Evolutionary conservation across 768 basidiomycete species (phyloP).

Genomic region (Phylloporus arenicola): DNA sequence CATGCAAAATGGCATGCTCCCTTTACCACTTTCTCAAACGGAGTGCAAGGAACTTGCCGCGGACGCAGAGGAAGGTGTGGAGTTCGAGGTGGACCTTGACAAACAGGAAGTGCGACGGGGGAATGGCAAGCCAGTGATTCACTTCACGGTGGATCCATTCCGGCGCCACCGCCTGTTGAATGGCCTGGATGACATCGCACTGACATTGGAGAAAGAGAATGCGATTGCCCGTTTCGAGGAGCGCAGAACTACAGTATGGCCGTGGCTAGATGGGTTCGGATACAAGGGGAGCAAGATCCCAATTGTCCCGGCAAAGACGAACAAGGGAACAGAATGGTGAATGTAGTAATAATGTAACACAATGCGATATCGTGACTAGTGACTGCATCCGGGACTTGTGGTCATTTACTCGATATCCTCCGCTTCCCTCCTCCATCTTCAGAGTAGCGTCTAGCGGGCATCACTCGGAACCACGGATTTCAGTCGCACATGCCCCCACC

Average conservation of each 20-base stretch:
- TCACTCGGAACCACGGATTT: neutral
- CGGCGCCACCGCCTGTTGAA: slow-evolving; percentile 90
- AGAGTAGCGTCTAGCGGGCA: neutral
- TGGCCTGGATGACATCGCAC: slow-evolving; percentile 92
- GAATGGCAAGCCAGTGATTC: slow-evolving; percentile 66
- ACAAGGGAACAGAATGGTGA: slow-evolving; percentile 69
- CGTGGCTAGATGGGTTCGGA: slow-evolving; percentile 96
- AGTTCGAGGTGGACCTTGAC: slow-evolving; percentile 82
- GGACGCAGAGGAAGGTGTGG: slow-evolving; percentile 70
- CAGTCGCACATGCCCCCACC: slow-evolving; percentile 14
- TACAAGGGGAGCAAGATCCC: slow-evolving; percentile 79
- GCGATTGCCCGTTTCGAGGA: slow-evolving; percentile 79
- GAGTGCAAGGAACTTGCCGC: slow-evolving; percentile 67
- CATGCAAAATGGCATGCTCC: slow-evolving; percentile 93
- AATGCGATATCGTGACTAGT: slow-evolving; percentile 3
- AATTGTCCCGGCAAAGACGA: slow-evolving; percentile 35
- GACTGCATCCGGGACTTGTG: slow-evolving; percentile 17
- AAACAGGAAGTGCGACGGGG: slow-evolving; percentile 70
- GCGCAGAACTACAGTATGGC: slow-evolving; percentile 73
- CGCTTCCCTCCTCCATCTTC: neutral
- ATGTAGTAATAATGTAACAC: neutral
- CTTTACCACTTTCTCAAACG: slow-evolving; percentile 62
- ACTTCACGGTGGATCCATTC: slow-evolving; percentile 86
- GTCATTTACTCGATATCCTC: neutral
- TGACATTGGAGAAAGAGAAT: slow-evolving; percentile 78